Evolutionary conservation across 2,329 filamentous ascomycete species (phyloP), one percentile per base, ranked within the genome.

Genomic region (Stemphylium lycopersici): DNA sequence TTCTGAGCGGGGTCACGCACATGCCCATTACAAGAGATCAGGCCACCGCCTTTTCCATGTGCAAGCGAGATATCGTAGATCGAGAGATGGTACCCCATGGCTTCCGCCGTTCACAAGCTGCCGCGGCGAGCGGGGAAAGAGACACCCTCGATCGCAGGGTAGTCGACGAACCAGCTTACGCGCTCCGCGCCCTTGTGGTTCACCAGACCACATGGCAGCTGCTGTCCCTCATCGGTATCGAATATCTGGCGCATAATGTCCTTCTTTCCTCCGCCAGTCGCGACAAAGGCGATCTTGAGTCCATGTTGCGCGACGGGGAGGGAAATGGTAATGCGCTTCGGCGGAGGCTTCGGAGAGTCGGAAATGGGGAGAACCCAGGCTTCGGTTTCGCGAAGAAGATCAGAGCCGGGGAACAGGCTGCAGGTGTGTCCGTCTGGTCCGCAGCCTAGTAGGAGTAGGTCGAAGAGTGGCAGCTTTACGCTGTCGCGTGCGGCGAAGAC

Each of bases 381-480:
- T 68, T 87, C 88, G 32, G 85, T 85, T 80, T 98, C 93, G 61
- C 92, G 87, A 63, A 98, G 84, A 48, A 98, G 84, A 54, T 88
- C 85, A 73, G 97, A 93, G 50, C 89, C 89, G 4, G 95, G 95
- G 82, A 99, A 99, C 47, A 99, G 82, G 67, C 90, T 95, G 87
- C 95, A 98, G 31, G 95, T 98, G 80, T 99, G 95, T 47, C 95
- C 95, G 76, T 98, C 95, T 12, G 95, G 93, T 0, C 95, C 95
- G 74, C 91, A 96, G 68, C 95, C 95, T 37, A 99, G 87, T 37
- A 99, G 85, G 50, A 99, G 83, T 48, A 99, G 85, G 75, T 99
- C 95, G 76, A 98, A 99, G 71, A 96, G 90, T 65, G 95, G 95
- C 40, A 97, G 82, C 77, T 91, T 93, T 74, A 99, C 93, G 61